phyloP scores from a whole-genome alignment of 768 basidiomycete species.

The Pleurotus cornucopiae region DNA sequence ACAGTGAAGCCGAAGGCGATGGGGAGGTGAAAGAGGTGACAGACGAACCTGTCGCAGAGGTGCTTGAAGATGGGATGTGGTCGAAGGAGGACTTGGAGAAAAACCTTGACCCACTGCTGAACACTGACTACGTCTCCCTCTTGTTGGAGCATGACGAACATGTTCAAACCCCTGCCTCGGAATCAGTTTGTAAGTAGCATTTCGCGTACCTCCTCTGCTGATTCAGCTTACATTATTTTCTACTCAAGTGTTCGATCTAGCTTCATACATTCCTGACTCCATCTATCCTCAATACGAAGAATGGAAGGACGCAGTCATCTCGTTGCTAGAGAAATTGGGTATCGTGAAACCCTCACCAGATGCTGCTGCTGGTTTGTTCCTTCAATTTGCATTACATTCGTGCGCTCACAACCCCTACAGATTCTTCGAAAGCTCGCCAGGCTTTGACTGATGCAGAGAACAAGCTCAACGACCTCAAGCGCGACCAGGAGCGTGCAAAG shows the following conservation, averaged over 20 bases:
- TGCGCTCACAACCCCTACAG: slow-evolving; percentile 23
- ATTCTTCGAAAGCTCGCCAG: slow-evolving; percentile 59
- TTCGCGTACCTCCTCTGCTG: not conserved
- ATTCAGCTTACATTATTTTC: not conserved
- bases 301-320: slow-evolving; percentile 54
- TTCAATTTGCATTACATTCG: not conserved
- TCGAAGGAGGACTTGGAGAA: slow-evolving; percentile 52
- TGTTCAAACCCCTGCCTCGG: slow-evolving; percentile 42
- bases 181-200: slow-evolving; percentile 50
- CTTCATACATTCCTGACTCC: slow-evolving; percentile 83
- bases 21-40: slow-evolving; percentile 27
- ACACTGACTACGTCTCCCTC: slow-evolving; percentile 68
- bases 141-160: slow-evolving; percentile 77
- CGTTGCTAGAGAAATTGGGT: slow-evolving; percentile 63
- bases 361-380: slow-evolving; percentile 24
- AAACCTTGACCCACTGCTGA: slow-evolving; percentile 52
- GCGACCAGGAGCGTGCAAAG: slow-evolving; percentile 50
- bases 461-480: slow-evolving; percentile 45
- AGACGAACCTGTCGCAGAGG: slow-evolving; percentile 33
- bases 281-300: slow-evolving; percentile 70
- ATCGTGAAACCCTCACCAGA: slow-evolving; percentile 39
- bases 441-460: slow-evolving; percentile 61
- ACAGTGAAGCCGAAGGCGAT: slow-evolving; percentile 20
- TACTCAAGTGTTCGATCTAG: slow-evolving; percentile 67
- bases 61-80: slow-evolving; percentile 60